These are phyloP conservation scores for Saposhnikovia divaricata DNA, from an alignment of 129 eudicot genomes.

Conservation along the genomic window DNA sequence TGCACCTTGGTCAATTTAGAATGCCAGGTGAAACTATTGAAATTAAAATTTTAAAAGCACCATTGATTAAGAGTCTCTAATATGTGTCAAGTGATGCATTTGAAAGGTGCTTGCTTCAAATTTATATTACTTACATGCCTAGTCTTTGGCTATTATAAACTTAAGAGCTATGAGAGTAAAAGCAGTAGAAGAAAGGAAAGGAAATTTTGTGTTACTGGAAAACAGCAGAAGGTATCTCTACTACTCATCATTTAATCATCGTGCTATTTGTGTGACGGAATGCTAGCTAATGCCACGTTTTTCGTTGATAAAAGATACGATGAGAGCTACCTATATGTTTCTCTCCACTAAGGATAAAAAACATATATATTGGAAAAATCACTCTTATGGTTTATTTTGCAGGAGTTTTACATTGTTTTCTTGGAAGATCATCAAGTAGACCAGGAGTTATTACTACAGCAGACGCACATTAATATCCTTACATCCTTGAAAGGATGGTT, in stretches of 20 bases:
- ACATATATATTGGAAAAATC: not conserved
- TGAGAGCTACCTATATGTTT: not conserved
- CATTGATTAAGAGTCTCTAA: no score
- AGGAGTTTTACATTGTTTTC: constrained; percentile 84
- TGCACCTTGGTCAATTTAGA: no score
- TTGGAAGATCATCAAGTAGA: constrained; percentile 35
- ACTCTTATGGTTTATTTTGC: constrained; percentile 14
- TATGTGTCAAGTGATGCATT: no score
- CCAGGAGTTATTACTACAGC: constrained; percentile 28
- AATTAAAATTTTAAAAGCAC: no score
- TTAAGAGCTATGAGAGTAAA: no score
- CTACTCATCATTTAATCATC: not conserved
- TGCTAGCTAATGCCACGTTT: not conserved
- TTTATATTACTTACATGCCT: no score
- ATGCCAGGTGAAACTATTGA: no score
- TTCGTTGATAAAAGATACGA: not conserved
- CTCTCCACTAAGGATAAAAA: not conserved
- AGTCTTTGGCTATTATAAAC: no score
- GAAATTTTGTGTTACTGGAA: constrained; percentile 36
- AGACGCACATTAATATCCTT: constrained; percentile 50
- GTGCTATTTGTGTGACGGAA: not conserved
- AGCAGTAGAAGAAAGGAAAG: no score
- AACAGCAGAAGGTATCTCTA: constrained; percentile 25
- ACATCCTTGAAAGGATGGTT: constrained; percentile 72
- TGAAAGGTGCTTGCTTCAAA: no score